phyloP scores from a whole-genome alignment of 805 yeast species.

The Schwanniomyces pseudopolymorphus region DNA sequence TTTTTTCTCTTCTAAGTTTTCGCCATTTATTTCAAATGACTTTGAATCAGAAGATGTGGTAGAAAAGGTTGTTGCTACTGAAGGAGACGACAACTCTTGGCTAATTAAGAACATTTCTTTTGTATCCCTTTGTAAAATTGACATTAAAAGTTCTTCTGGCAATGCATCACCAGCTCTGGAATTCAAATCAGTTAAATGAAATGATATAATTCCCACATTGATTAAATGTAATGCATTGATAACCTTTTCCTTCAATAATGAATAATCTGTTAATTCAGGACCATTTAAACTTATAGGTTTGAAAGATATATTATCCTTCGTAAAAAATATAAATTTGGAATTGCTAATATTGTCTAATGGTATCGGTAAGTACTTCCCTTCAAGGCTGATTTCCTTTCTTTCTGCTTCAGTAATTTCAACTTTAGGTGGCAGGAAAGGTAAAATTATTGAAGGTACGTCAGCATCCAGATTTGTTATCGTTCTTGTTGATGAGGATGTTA shows the following conservation, averaged over 20 bases:
- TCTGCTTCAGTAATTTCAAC: neutral
- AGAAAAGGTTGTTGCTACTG: conserved; percentile 35
- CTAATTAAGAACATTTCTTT: conserved; percentile 34
- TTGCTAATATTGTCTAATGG: conserved; percentile 4
- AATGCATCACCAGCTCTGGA: conserved; percentile 57
- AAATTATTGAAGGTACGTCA: neutral
- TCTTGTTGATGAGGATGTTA: neutral
- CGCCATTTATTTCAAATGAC: conserved; percentile 49
- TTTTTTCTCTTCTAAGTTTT: conserved; percentile 33
- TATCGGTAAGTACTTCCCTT: conserved; percentile 10
- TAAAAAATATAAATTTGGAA: conserved; percentile 48
- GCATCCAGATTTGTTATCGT: neutral
- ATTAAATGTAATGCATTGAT: conserved; percentile 37
- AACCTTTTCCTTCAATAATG: conserved; percentile 39
- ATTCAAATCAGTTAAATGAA: conserved; percentile 70
- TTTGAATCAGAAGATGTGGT: conserved; percentile 56
- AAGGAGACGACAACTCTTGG: conserved; percentile 34
- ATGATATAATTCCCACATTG: conserved; percentile 29
- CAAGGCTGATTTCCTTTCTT: neutral
- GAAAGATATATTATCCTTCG: conserved; percentile 62
- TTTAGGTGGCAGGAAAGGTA: neutral
- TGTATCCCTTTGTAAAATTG: conserved; percentile 29
- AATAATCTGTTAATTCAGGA: conserved; percentile 18
- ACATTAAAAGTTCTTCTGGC: conserved; percentile 47
- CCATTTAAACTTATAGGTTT: conserved; percentile 38